Percentiles rank a stretch among this genome's conserved stretches.
phyloP scores from a whole-genome alignment of 805 yeast species.

The Cyberlindnera amylophila region DNA sequence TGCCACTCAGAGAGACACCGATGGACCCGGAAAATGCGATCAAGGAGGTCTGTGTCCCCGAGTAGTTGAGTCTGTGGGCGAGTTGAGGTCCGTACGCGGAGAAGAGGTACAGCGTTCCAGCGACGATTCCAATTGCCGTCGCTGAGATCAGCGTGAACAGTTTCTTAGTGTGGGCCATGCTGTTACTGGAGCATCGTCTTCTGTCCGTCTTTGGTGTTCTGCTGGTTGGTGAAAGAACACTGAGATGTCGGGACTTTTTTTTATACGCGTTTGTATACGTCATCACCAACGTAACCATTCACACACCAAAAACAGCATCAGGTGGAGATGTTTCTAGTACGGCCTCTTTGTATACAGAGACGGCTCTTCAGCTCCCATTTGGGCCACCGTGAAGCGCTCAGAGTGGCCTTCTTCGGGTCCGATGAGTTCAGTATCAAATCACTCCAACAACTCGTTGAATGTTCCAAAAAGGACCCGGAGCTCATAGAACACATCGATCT shows the following conservation, averaged over 20 bases:
- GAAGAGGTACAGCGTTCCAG: slow-evolving; percentile 74
- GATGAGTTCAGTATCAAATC: slow-evolving; percentile 65
- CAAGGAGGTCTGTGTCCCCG: slow-evolving; percentile 59
- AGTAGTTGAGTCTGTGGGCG: slow-evolving; percentile 50
- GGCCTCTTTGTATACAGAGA: background rate
- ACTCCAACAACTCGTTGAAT: slow-evolving; percentile 36
- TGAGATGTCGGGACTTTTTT: no score
- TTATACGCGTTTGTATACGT: no score
- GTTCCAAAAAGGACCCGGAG: slow-evolving; percentile 18
- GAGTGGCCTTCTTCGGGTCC: slow-evolving; percentile 72
- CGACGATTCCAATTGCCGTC: slow-evolving; percentile 43
- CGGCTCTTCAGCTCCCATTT: background rate
- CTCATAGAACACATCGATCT: slow-evolving; percentile 45
- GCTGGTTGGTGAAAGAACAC: no score
- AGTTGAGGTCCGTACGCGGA: slow-evolving; percentile 79
- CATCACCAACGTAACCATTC: no score
- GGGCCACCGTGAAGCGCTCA: slow-evolving; percentile 4
- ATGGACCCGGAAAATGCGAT: slow-evolving; percentile 67
- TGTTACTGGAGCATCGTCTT: background rate
- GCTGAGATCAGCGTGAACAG: slow-evolving; percentile 18
- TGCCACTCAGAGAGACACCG: slow-evolving; percentile 62
- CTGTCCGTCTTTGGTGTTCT: no score
- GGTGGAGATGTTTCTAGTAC: background rate
- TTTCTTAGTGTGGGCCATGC: slow-evolving; percentile 8
- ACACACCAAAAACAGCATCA: no score